Conservation (phyloP, 352 stramenopile genomes). For the Phytophthora ohioensis region DNA sequence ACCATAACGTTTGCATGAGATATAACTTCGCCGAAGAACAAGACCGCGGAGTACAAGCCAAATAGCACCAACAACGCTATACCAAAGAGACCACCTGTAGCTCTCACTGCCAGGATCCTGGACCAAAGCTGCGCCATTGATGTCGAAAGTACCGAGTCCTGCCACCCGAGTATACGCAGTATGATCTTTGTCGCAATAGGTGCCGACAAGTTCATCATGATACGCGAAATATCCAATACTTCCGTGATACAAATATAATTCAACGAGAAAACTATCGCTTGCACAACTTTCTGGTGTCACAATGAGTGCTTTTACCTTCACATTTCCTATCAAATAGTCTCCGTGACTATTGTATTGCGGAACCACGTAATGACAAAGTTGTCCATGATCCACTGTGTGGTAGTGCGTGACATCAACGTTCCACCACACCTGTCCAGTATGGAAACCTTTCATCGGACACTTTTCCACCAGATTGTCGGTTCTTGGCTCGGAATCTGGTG, state of each 20-base stretch:
- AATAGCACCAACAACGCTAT: constrained; percentile 7
- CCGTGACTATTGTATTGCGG: constrained; percentile 20
- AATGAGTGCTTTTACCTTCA: not conserved
- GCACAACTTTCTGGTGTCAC: not conserved
- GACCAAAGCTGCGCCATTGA: constrained; percentile 14
- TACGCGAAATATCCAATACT: constrained; percentile 21
- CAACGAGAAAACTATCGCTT: constrained; percentile 3
- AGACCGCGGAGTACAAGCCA: constrained; percentile 16
- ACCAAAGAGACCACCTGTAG: constrained; percentile 12
- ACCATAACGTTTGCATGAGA: constrained; percentile 16
- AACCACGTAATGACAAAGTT: constrained; percentile 12
- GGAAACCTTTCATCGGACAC: constrained; percentile 14
- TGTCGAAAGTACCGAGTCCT: constrained; percentile 12
- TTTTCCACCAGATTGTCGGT: not conserved
- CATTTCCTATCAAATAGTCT: not conserved
- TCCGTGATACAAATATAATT: constrained; percentile 14
- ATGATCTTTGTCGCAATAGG: constrained; percentile 1
- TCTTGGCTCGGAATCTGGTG: not conserved
- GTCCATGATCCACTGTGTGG: not conserved
- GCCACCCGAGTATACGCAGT: constrained; percentile 9
- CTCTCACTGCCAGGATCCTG: constrained; percentile 2
- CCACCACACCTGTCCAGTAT: constrained; percentile 18
- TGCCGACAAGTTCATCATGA: constrained; percentile 15
- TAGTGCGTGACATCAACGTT: constrained; percentile 16
- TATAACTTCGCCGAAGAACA: constrained; percentile 9